Evolutionary conservation across 192 early-diverging fungal genomes (phyloP), one percentile per base, ranked within the genome.

Genomic region (Rhizoclosmatium globosum): DNA sequence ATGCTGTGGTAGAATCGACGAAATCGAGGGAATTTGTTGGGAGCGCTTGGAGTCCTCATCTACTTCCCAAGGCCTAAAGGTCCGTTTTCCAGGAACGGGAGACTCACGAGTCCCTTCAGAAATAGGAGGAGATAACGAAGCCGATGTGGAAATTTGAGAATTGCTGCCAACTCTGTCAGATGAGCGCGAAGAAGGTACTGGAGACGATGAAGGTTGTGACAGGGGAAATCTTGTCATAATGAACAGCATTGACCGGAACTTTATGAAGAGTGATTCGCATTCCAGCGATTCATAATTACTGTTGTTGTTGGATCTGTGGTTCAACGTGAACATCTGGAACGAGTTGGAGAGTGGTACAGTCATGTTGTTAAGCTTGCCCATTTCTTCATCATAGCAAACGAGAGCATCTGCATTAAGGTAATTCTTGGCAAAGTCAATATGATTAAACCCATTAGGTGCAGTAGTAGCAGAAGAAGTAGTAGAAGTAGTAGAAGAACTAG

Each of bases 41-140:
- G 11, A 0, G 53, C 41, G 11, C 9, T 38, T 47, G 44, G 56
- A 19, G 56, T 21, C 38, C 38, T 74, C 72, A n/a, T 74, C 59
- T 13, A 31, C 58, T 45, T 74, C 72, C 72, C 72, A 74, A 7
- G 72, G 72, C 19, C 72, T 21, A 17, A 74, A 44, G 11, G 72
- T n/a, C 17, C 72, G 72, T 61, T 74, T 74, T 62, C 19, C 59
- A 17, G 9, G 11, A 19, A 46, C 39, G 58, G 56, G 56, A 15
- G 48, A 15, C 9, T 42, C 61, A 7, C 15, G 41, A 43, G 6
- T 56, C n/a, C 3, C 43, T 19, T 45, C 56, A 19, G 44, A 61
- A 7, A 59, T 59, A 11, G 44, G 53, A 39, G 46, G 72, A 6
- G 56, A 71, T 4, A 71, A 48, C 15, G 56, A 41, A 15, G 69